Evolutionary conservation across 2,329 filamentous ascomycete species (phyloP), one percentile per base, ranked within the genome.

Genomic region (Rutstroemia sp.): DNA sequence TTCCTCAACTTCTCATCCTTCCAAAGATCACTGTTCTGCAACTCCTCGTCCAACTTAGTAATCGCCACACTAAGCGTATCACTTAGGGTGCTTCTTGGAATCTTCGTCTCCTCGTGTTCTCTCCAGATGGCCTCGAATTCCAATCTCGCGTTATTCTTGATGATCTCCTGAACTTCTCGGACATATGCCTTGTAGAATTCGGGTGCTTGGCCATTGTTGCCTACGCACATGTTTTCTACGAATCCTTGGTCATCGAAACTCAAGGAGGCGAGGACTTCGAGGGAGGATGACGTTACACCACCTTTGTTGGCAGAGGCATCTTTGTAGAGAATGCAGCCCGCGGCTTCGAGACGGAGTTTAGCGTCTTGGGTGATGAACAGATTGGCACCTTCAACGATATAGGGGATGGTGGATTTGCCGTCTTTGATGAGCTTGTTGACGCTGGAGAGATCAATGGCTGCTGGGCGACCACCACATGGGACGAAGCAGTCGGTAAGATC

Each of bases 61-160:
- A 99, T 99, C 36, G 94, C 92, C 50, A 89, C 76, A 56, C 89
- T 95, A 54, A 99, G 82, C 65, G 87, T 89, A 72, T 99, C 94
- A 48, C 90, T 95, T 56, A 99, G 79, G n/a, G 92, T 83, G 60
- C 90, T 95, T 60, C 92, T 84, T 21, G 89, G 75, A 54, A 85
- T 78, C 52, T 89, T 88, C 1, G 89, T 96, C 70, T 85, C 74
- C 73, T 94, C 84, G 69, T 95, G 84, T 73, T 99, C 94, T 63
- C 89, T 84, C 94, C 94, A 99, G 75, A 99, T 95, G 45, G 94
- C 94, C 75, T 99, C 94, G 65, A 99, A 99, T 73, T 99, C 94
- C 38, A 99, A 83, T 16, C 83, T 78, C 2, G 94, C 94, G 65
- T 99, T 99, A 65, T 91, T 84, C 72, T 89, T 84, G 71, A 99